Conservation (phyloP, 73 alveolate species). For the Uronychia setigera region DNA sequence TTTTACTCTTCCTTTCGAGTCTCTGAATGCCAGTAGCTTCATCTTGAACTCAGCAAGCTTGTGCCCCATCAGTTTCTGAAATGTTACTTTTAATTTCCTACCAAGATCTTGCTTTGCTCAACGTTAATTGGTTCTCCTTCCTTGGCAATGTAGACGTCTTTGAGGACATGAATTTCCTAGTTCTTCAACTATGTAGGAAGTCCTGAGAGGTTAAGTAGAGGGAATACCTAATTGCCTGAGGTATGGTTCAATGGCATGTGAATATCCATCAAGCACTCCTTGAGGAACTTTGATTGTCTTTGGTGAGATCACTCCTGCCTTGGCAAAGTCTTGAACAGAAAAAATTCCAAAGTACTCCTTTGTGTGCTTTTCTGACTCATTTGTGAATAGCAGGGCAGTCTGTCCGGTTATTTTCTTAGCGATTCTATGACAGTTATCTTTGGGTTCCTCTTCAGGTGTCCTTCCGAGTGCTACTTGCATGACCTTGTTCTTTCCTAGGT, state of each 20-base stretch:
- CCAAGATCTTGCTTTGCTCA: constrained; percentile 57
- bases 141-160: constrained; percentile 43
- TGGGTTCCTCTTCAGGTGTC: constrained; percentile 56
- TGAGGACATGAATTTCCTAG: constrained; percentile 38
- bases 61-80: constrained; percentile 56
- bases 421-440: constrained; percentile 25
- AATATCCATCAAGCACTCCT: constrained; percentile 55
- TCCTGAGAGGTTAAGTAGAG: no score
- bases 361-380: constrained; percentile 37
- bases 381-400: constrained; percentile 51
- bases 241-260: constrained; percentile 65
- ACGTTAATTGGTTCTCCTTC: constrained; percentile 61
- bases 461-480: constrained; percentile 84
- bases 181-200: constrained; percentile 43
- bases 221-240: constrained; percentile 59
- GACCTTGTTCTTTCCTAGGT: constrained; percentile 90
- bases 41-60: constrained; percentile 44
- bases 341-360: constrained; percentile 36
- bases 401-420: constrained; percentile 37
- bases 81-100: no score
- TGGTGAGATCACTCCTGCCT: constrained; percentile 53
- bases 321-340: constrained; percentile 50
- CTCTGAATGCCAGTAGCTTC: constrained; percentile 33
- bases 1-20: no score
- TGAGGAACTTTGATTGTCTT: constrained; percentile 40